Percentiles rank a stretch among this genome's conserved stretches.
Evolutionary conservation across 129 eudicot species (phyloP).

Genomic region (Chrysanthemum makinoi): DNA sequence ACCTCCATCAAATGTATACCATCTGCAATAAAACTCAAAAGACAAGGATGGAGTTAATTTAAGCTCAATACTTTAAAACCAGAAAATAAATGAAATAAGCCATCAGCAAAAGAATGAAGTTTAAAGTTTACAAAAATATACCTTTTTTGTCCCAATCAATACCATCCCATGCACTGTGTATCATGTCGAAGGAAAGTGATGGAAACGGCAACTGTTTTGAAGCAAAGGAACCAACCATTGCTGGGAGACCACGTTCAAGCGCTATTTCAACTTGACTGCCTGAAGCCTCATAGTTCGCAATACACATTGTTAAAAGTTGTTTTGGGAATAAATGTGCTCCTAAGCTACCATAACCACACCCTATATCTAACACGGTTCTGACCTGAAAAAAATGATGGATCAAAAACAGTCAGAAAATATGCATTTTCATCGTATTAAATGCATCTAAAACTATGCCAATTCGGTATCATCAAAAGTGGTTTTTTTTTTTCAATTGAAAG

Average conservation of each 20-base stretch:
- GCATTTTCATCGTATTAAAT: conserved; percentile 4
- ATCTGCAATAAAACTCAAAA: conserved; percentile 47
- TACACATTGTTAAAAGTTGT: conserved; percentile 75
- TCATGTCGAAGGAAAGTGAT: conserved; percentile 92
- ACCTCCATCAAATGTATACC: conserved; percentile 81
- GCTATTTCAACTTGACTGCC: conserved; percentile 98
- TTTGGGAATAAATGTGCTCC: conserved; percentile 89
- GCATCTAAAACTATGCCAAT: no score
- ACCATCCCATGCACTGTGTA: conserved; percentile 82
- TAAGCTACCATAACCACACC: conserved; percentile 97
- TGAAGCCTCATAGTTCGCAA: conserved; percentile 92
- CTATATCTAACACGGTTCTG: conserved; percentile 81
- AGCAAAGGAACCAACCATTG: conserved; percentile 82
- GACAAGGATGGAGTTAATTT: not conserved
- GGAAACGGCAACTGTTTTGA: conserved; percentile 86
- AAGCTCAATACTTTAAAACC: not conserved
- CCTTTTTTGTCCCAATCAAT: conserved; percentile 94
- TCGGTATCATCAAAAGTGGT: no score
- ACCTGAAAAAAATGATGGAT: conserved; percentile 47
- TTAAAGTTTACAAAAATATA: conserved; percentile 14
- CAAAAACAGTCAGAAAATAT: conserved; percentile 2
- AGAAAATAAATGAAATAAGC: not conserved
- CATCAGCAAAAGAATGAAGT: not conserved
- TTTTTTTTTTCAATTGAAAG: not conserved
- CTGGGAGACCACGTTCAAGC: conserved; percentile 96